These are phyloP conservation scores for Orbilia oligospora DNA, from an alignment of 2,329 filamentous ascomycete genomes.

Conservation along the genomic window DNA sequence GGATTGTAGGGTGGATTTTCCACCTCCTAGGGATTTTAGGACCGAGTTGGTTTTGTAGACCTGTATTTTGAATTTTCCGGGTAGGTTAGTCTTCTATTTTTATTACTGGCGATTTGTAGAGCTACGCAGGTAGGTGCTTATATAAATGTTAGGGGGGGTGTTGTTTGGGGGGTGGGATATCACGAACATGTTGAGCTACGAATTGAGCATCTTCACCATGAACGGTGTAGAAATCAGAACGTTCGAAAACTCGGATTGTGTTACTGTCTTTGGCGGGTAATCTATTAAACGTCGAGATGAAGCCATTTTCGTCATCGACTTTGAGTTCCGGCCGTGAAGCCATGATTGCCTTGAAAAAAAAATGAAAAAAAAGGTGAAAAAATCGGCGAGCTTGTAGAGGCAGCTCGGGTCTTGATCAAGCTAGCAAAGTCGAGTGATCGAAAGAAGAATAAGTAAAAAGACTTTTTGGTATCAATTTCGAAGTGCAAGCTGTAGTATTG, in stretches of 20 bases:
- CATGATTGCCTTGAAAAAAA: conserved; percentile 69
- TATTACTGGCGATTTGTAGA: no score
- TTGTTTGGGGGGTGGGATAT: conserved; percentile 9
- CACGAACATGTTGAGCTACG: conserved; percentile 79
- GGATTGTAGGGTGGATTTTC: conserved; percentile 83
- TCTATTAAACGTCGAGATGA: conserved; percentile 96
- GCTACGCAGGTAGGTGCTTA: not conserved
- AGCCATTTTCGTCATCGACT: conserved; percentile 94
- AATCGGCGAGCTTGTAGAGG: not conserved
- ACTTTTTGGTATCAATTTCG: not conserved
- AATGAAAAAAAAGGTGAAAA: not conserved
- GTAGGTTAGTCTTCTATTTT: no score
- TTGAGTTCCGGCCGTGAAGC: conserved; percentile 80
- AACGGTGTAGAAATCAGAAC: conserved; percentile 96
- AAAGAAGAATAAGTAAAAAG: not conserved
- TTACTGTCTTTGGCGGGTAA: conserved; percentile 79
- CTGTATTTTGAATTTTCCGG: no score
- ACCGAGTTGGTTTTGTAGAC: conserved; percentile 99
- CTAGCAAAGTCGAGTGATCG: not conserved
- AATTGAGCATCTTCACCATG: conserved; percentile 87
- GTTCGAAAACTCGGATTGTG: conserved; percentile 91
- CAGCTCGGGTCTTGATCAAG: not conserved
- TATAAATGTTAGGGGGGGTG: not conserved
- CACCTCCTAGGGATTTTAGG: conserved; percentile 82
- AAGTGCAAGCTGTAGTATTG: not conserved